Conservation (phyloP, 139 green algal species). For the Chlorella sp. region DNA sequence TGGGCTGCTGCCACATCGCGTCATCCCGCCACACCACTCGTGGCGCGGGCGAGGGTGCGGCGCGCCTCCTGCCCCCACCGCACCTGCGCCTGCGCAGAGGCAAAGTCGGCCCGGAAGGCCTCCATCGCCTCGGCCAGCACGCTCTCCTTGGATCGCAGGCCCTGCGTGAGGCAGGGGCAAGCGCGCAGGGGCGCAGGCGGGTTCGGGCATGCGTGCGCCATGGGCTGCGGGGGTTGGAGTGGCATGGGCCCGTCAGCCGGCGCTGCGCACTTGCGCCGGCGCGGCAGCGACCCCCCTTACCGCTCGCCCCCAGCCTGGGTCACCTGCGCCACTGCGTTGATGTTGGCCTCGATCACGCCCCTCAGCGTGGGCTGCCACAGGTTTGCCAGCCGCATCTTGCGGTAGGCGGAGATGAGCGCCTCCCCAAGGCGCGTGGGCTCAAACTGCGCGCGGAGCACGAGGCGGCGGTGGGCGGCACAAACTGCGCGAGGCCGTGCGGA, state of each 20-base stretch:
- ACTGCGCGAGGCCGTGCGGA: too few species aligned
- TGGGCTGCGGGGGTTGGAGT: too few species aligned
- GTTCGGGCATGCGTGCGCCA: too few species aligned
- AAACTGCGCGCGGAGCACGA: too few species aligned
- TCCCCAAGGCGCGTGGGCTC: constrained; percentile 83
- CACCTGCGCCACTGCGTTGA: constrained; percentile 74
- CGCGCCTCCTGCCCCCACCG: neutral
- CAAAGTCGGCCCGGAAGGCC: constrained; percentile 67
- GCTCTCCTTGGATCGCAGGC: constrained; percentile 33
- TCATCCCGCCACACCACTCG: too few species aligned
- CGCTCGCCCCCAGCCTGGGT: constrained; percentile 53
- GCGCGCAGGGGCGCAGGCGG: too few species aligned
- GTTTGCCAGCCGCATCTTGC: constrained; percentile 80
- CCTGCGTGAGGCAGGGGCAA: too few species aligned
- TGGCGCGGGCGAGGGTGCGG: too few species aligned
- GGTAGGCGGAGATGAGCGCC: constrained; percentile 81
- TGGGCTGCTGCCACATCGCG: too few species aligned
- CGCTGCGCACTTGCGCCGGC: constrained; percentile 1
- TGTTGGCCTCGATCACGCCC: constrained; percentile 85
- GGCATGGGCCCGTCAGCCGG: too few species aligned
- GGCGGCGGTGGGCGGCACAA: too few species aligned
- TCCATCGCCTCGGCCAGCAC: constrained; percentile 70
- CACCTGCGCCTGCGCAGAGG: constrained; percentile 44
- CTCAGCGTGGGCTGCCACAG: constrained; percentile 82
- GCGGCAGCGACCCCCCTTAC: constrained; percentile 44